Evolutionary conservation across 306 rosid species (phyloP).

Genomic region (Benincasa hispida): DNA sequence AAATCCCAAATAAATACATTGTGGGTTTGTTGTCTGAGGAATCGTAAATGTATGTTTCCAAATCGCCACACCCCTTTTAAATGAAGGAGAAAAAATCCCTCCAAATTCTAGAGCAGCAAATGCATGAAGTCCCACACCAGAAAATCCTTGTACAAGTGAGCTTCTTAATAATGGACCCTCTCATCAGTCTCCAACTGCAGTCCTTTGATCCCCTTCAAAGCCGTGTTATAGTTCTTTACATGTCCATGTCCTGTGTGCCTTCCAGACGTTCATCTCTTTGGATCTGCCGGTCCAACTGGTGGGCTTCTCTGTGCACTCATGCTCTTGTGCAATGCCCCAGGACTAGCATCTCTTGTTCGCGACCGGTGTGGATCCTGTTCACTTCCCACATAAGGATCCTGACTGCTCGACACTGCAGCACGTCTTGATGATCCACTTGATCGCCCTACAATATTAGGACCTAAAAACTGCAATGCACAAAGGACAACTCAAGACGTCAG

Average conservation of each 20-base stretch:
- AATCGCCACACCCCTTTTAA: neutral
- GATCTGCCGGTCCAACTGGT: constrained; percentile 57
- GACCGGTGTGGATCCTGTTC: constrained; percentile 55
- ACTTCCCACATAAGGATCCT: constrained; percentile 56
- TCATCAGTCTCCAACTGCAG: constrained; percentile 70
- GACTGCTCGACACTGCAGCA: constrained; percentile 63
- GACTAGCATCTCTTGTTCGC: constrained; percentile 56
- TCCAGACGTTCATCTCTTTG: constrained; percentile 37
- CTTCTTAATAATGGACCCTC: constrained; percentile 44
- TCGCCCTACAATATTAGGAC: constrained; percentile 45
- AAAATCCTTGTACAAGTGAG: constrained; percentile 12
- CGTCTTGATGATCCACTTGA: constrained; percentile 85
- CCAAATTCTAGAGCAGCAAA: neutral
- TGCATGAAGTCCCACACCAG: neutral
- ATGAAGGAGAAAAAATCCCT: neutral
- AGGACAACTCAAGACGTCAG: neutral
- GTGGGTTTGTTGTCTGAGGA: neutral
- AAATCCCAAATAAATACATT: neutral
- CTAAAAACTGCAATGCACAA: constrained; percentile 35
- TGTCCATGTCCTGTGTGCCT: constrained; percentile 50
- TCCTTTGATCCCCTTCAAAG: constrained; percentile 68
- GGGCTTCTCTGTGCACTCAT: constrained; percentile 61
- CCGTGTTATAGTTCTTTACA: constrained; percentile 54
- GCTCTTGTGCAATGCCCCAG: constrained; percentile 52
- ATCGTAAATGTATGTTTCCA: neutral